A percentile compares a stretch with the other conserved stretches of the same genome.
phyloP scores from a whole-genome alignment of 208 protist species.

The Leishmania martiniquensis region DNA sequence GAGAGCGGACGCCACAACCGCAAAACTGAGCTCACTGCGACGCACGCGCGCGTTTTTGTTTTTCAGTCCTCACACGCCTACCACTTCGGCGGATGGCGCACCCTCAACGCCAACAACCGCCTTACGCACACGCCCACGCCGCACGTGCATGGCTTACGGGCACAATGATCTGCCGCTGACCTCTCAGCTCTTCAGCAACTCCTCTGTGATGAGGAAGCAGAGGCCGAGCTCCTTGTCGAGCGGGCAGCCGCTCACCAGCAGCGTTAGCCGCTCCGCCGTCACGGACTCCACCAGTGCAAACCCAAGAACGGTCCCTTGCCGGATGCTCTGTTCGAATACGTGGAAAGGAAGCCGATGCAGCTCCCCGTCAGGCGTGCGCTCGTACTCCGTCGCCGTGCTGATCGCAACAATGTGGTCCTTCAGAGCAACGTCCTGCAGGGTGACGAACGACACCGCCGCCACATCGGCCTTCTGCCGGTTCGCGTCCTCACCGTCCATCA shows the following conservation, averaged over 20 bases:
- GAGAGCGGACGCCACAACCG: background rate
- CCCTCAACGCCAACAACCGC: background rate
- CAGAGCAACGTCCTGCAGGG: slow-evolving; percentile 52
- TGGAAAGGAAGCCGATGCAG: slow-evolving; percentile 50
- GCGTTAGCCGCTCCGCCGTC: slow-evolving; percentile 38
- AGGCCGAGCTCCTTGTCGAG: slow-evolving; percentile 47
- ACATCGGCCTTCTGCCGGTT: slow-evolving; percentile 22
- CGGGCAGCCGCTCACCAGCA: slow-evolving; percentile 43
- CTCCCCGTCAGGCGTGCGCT: slow-evolving; percentile 46
- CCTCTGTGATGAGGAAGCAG: slow-evolving; percentile 62
- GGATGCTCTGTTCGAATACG: slow-evolving; percentile 48
- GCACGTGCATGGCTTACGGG: background rate
- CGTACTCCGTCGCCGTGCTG: slow-evolving; percentile 56
- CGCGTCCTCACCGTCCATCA: slow-evolving; percentile 44
- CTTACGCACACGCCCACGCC: background rate
- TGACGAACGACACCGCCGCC: slow-evolving; percentile 52
- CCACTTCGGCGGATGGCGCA: background rate
- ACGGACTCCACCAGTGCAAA: slow-evolving; percentile 71
- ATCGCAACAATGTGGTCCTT: slow-evolving; percentile 59
- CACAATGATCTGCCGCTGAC: background rate
- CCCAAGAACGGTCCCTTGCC: slow-evolving; percentile 38
- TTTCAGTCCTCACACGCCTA: background rate
- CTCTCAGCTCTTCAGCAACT: slow-evolving; percentile 32
- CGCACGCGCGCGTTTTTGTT: background rate
- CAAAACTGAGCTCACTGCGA: background rate